Evolutionary conservation across 2,329 filamentous ascomycete genomes (phyloP).

Genomic region (Beauveria sp.): DNA sequence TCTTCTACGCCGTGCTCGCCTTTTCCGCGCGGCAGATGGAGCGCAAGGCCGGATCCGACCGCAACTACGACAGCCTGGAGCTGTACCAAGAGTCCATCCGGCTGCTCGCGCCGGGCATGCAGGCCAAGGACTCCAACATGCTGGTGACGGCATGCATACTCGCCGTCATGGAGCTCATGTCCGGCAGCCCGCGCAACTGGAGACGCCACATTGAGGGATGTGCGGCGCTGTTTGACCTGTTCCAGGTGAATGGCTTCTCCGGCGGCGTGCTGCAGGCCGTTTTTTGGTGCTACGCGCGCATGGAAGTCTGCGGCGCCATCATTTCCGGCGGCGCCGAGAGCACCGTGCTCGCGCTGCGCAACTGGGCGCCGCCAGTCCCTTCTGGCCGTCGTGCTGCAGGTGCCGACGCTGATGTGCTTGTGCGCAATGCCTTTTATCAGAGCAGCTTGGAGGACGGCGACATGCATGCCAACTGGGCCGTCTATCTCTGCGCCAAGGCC

Average conservation of each 20-base stretch:
- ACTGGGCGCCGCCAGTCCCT: constrained; percentile 31
- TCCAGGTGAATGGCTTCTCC: constrained; percentile 39
- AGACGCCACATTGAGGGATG: constrained; percentile 48
- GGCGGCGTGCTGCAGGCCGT: constrained; percentile 41
- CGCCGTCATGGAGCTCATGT: constrained; percentile 41
- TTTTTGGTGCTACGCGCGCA: constrained; percentile 52
- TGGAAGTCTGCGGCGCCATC: constrained; percentile 48
- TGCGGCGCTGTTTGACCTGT: constrained; percentile 42
- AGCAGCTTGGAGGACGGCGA: constrained; percentile 29
- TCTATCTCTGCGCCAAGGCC: constrained; percentile 42
- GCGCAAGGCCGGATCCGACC: constrained; percentile 37
- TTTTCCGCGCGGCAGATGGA: constrained; percentile 46
- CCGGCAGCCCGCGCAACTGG: constrained; percentile 42
- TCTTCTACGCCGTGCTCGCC: constrained; percentile 44
- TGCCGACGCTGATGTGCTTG: constrained; percentile 19
- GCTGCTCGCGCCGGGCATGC: constrained; percentile 31
- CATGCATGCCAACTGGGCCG: constrained; percentile 47
- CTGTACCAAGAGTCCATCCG: constrained; percentile 46
- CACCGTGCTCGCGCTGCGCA: constrained; percentile 39
- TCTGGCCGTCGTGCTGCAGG: constrained; percentile 10
- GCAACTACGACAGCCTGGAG: constrained; percentile 41
- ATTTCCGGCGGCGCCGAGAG: constrained; percentile 42
- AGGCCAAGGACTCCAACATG: constrained; percentile 35
- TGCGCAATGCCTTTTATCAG: constrained; percentile 19
- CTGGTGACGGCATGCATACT: constrained; percentile 40